phyloP scores from a whole-genome alignment of 768 basidiomycete genomes.

The Tulasnella sp. region DNA sequence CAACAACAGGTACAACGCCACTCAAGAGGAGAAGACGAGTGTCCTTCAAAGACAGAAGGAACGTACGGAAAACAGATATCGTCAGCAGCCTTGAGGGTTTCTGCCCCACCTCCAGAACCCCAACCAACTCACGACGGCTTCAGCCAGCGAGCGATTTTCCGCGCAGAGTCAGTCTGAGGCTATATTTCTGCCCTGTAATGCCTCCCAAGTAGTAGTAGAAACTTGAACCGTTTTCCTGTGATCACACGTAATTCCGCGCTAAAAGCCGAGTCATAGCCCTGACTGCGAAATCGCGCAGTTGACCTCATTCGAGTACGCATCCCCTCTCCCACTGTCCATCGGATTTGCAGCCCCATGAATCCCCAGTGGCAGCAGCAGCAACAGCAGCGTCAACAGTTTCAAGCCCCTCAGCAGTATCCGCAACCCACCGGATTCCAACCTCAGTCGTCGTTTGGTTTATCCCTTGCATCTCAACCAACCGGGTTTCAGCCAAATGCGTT shows the following conservation, averaged over 20 bases:
- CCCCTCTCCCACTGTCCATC: slow-evolving; percentile 3
- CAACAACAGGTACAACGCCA: slow-evolving; percentile 79
- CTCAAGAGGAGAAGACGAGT: slow-evolving; percentile 81
- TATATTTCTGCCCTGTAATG: no score
- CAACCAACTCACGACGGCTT: background rate
- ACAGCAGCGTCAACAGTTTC: slow-evolving; percentile 30
- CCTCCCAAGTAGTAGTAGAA: no score
- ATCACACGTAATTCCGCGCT: slow-evolving; percentile 13
- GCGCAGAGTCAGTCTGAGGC: no score
- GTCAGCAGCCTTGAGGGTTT: background rate
- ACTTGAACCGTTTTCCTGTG: background rate
- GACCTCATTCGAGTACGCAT: slow-evolving; percentile 5
- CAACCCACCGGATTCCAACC: slow-evolving; percentile 68
- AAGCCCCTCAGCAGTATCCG: slow-evolving; percentile 57
- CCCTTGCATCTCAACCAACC: slow-evolving; percentile 62
- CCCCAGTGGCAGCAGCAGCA: slow-evolving; percentile 23
- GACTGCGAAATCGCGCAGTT: slow-evolving; percentile 12
- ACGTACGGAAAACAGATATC: slow-evolving; percentile 8
- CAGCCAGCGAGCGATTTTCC: background rate
- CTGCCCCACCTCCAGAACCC: background rate
- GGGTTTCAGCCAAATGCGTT: slow-evolving; percentile 49
- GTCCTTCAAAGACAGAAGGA: slow-evolving; percentile 68
- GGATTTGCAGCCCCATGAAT: background rate
- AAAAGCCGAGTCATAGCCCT: slow-evolving; percentile 5
- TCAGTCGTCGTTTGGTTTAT: slow-evolving; percentile 43